Evolutionary conservation across 2,329 filamentous ascomycete genomes (phyloP).

Genomic region (Eurotiales sp.): DNA sequence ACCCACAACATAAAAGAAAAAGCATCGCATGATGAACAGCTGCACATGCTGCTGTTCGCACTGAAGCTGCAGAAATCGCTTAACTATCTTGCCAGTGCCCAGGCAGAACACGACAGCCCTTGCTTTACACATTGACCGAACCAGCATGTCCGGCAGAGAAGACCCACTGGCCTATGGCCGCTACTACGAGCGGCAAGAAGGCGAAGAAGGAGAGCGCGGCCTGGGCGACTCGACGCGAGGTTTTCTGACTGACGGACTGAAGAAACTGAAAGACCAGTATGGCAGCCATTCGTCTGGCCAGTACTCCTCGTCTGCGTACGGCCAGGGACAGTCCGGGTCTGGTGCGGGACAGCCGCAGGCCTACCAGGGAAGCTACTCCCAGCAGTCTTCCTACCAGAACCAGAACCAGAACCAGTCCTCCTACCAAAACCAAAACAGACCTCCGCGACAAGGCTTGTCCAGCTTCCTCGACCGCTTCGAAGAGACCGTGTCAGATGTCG

Average conservation of each 20-base stretch:
- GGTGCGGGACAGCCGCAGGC: constrained; percentile 16
- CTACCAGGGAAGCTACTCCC: constrained; percentile 22
- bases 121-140: background rate
- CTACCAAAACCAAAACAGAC: constrained; percentile 2
- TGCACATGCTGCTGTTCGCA: background rate
- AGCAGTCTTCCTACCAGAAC: constrained; percentile 18
- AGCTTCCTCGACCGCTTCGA: constrained; percentile 56
- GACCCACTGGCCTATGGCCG: constrained; percentile 56
- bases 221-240: constrained; percentile 44
- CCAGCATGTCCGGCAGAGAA: constrained; percentile 41
- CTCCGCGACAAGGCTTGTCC: constrained; percentile 32
- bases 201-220: constrained; percentile 29
- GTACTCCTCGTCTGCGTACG: no score
- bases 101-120: background rate
- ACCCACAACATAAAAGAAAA: background rate
- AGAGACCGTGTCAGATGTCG: constrained; percentile 48
- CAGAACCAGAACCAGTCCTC: constrained; percentile 31
- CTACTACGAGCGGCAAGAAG: constrained; percentile 30
- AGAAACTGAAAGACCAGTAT: constrained; percentile 41
- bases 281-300: constrained; percentile 15
- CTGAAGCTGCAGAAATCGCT: background rate
- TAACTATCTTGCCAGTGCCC: background rate
- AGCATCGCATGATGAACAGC: no score
- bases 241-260: constrained; percentile 51
- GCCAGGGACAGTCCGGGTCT: constrained; percentile 4